A percentile compares a stretch with the other conserved stretches of the same genome.
Conservation (phyloP, 306 rosid species). For the Dicorynia guianensis region DNA sequence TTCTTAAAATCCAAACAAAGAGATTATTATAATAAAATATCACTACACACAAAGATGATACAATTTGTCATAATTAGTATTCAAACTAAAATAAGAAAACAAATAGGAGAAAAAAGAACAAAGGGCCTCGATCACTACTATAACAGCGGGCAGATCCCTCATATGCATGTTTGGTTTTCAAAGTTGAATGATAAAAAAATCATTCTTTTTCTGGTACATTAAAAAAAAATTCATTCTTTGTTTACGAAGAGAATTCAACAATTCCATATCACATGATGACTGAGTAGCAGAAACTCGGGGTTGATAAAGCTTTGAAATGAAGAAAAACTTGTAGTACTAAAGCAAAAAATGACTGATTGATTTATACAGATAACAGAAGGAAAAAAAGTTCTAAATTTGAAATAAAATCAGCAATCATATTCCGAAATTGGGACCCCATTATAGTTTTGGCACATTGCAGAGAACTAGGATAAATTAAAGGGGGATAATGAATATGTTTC, state of each 20-base stretch:
- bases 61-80: background rate
- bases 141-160: background rate
- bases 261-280: conserved; percentile 8
- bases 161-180: conserved; percentile 7
- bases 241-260: conserved; percentile 8
- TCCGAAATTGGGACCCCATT: conserved; percentile 37
- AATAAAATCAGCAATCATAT: conserved; percentile 23
- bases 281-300: background rate
- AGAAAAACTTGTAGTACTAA: background rate
- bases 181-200: background rate
- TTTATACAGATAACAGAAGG: conserved; percentile 14
- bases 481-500: background rate
- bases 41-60: background rate
- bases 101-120: too few species aligned
- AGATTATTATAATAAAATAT: background rate
- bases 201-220: too few species aligned
- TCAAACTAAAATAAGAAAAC: background rate
- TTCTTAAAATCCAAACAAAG: conserved; percentile 12
- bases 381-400: background rate
- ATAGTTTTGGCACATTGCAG: conserved; percentile 25
- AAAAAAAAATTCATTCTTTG: background rate
- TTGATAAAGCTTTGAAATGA: conserved; percentile 1
- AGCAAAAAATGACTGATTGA: conserved; percentile 13
- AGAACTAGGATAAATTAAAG: background rate
- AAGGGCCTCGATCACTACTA: too few species aligned